phyloP scores from a whole-genome alignment of 2,329 filamentous ascomycete genomes.

The Shiraia bambusicola region DNA sequence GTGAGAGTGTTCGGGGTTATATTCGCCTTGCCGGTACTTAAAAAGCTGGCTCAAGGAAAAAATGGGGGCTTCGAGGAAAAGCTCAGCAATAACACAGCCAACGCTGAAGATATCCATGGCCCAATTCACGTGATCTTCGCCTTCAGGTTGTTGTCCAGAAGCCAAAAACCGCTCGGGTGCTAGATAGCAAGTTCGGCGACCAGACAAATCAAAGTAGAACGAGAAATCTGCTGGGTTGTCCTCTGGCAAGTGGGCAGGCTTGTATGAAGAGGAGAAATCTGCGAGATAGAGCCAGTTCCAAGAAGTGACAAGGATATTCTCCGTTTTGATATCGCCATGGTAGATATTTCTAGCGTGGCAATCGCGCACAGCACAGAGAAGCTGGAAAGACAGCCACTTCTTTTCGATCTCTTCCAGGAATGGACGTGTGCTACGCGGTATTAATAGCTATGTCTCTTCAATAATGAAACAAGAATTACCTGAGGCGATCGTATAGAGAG shows the following conservation, averaged over 20 bases:
- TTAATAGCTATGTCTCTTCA: conserved; percentile 22
- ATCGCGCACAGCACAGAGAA: conserved; percentile 88
- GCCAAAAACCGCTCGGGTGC: conserved; percentile 89
- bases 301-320: conserved; percentile 94
- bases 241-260: conserved; percentile 88
- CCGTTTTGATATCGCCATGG: conserved; percentile 97
- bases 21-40: conserved; percentile 89
- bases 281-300: conserved; percentile 99
- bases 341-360: conserved; percentile 87
- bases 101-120: conserved; percentile 99
- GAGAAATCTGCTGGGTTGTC: conserved; percentile 97
- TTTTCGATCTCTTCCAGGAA: conserved; percentile 98
- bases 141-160: conserved; percentile 65
- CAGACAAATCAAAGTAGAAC: conserved; percentile 95
- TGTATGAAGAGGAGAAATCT: conserved; percentile 96
- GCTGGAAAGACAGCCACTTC: conserved; percentile 96
- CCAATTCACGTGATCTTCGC: conserved; percentile 70
- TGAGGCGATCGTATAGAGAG: conserved; percentile 92
- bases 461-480: conserved; percentile 38
- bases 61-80: conserved; percentile 94
- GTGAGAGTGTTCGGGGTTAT: conserved; percentile 79
- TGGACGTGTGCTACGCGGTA: conserved; percentile 71
- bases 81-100: conserved; percentile 93
- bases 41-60: conserved; percentile 96
- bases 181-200: conserved; percentile 87